phyloP scores from a whole-genome alignment of 2,329 filamentous ascomycete genomes.

The Pseudocercospora pini-densiflorae region DNA sequence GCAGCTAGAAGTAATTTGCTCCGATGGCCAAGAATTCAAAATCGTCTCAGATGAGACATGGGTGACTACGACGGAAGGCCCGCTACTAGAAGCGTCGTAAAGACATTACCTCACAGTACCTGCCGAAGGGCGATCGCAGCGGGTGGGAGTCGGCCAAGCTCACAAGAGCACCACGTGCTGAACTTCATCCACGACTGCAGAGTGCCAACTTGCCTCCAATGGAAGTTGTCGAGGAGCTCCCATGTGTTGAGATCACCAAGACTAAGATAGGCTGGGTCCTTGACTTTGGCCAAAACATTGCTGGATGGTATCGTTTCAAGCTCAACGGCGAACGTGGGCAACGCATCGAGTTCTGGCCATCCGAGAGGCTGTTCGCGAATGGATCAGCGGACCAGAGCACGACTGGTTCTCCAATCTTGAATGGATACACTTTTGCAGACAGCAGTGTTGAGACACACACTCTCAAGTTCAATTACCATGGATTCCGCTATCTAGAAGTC shows the following conservation, averaged over 20 bases:
- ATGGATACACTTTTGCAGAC: neutral
- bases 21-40: neutral
- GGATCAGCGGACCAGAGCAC: neutral
- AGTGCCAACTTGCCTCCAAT: neutral
- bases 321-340: neutral
- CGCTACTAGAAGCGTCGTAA: neutral
- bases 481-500: neutral
- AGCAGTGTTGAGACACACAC: neutral
- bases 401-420: neutral
- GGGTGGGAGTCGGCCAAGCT: neutral
- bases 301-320: neutral
- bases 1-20: neutral
- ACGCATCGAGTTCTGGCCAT: neutral
- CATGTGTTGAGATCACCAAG: neutral
- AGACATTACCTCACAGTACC: neutral
- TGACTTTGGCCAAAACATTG: neutral
- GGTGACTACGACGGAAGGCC: neutral
- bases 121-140: neutral
- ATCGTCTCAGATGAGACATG: neutral
- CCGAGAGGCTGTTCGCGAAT: neutral
- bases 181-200: neutral
- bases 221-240: neutral
- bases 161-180: neutral
- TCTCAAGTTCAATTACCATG: neutral
- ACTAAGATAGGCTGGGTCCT: neutral